Percentiles rank a stretch among this genome's conserved stretches.
These are phyloP conservation scores for Kregervanrija delftensis DNA, from an alignment of 805 yeast species.

Conservation along the genomic window DNA sequence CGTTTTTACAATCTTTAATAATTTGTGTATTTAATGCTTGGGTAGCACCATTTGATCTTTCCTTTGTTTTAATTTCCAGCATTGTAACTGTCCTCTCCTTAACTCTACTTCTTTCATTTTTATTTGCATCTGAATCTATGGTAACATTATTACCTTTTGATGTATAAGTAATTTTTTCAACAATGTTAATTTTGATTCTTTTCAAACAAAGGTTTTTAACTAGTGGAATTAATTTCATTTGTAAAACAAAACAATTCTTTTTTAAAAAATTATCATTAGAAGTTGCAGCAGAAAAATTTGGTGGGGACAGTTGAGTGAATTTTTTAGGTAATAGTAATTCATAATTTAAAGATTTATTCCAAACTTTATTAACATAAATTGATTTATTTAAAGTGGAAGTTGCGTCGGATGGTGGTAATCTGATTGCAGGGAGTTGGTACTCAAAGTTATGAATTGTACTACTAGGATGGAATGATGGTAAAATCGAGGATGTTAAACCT, in stretches of 20 bases:
- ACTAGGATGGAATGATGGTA: neutral
- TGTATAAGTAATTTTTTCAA: conserved; percentile 59
- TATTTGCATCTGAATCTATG: neutral
- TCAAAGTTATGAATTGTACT: conserved; percentile 28
- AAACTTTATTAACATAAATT: conserved; percentile 64
- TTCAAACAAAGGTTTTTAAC: conserved; percentile 56
- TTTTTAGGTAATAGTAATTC: conserved; percentile 67
- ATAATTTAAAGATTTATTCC: conserved; percentile 68
- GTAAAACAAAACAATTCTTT: conserved; percentile 35
- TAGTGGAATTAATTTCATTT: conserved; percentile 60
- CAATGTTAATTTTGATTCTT: conserved; percentile 56
- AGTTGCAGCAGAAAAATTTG: conserved; percentile 25
- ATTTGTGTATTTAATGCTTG: conserved; percentile 49
- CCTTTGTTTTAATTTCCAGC: conserved; percentile 58
- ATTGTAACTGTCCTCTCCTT: conserved; percentile 51
- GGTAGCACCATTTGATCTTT: conserved; percentile 23
- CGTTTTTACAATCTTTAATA: conserved; percentile 46
- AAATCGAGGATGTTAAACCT: conserved; percentile 9
- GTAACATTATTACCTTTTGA: conserved; percentile 41
- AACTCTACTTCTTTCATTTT: conserved; percentile 24
- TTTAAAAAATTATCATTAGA: conserved; percentile 18
- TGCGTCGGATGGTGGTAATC: conserved; percentile 52
- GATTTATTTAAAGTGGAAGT: conserved; percentile 62
- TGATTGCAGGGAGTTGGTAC: conserved; percentile 38
- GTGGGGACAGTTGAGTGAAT: conserved; percentile 54